These are phyloP conservation scores for Sporothrix euskadiensis DNA, from an alignment of 2,329 filamentous ascomycete species.

Conservation along the genomic window DNA sequence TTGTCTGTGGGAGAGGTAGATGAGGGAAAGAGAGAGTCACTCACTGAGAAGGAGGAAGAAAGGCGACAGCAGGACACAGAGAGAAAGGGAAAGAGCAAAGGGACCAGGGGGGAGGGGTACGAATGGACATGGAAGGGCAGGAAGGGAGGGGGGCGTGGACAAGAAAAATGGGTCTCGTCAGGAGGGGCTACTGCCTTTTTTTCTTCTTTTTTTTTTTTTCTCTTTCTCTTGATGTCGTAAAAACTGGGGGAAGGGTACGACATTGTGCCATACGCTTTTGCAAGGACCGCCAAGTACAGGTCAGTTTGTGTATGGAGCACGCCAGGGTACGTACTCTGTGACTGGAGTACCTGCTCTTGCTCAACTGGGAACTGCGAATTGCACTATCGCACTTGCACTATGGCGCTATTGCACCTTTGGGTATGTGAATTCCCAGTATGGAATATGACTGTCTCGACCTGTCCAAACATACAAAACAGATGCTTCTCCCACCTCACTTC, in stretches of 20 bases:
- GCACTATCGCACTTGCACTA: not conserved
- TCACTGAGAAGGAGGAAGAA: not conserved
- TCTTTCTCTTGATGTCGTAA: conserved; percentile 15
- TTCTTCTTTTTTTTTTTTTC: conserved; percentile 22
- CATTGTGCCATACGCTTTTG: conserved; percentile 29
- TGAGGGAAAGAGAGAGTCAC: not conserved
- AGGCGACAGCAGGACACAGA: not conserved
- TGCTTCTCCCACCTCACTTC: conserved; percentile 31
- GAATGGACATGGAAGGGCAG: not conserved
- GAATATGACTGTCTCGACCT: conserved; percentile 21
- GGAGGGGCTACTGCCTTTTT: conserved; percentile 12
- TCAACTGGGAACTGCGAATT: not conserved
- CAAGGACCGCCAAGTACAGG: conserved; percentile 24
- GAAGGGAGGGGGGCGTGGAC: conserved; percentile 17
- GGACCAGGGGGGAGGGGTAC: conserved; percentile 19
- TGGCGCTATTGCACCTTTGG: not conserved
- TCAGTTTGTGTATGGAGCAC: conserved; percentile 23
- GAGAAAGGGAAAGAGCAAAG: conserved; percentile 17
- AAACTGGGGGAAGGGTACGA: conserved; percentile 27
- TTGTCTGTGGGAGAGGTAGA: not conserved
- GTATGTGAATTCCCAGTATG: conserved; percentile 18
- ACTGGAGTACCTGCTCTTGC: not conserved
- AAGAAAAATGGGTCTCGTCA: not conserved
- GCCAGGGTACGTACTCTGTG: conserved; percentile 17
- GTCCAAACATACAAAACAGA: conserved; percentile 33